These are phyloP conservation scores for Baeospora myosura DNA, from an alignment of 1,284 basidiomycete species.

Conservation along the genomic window DNA sequence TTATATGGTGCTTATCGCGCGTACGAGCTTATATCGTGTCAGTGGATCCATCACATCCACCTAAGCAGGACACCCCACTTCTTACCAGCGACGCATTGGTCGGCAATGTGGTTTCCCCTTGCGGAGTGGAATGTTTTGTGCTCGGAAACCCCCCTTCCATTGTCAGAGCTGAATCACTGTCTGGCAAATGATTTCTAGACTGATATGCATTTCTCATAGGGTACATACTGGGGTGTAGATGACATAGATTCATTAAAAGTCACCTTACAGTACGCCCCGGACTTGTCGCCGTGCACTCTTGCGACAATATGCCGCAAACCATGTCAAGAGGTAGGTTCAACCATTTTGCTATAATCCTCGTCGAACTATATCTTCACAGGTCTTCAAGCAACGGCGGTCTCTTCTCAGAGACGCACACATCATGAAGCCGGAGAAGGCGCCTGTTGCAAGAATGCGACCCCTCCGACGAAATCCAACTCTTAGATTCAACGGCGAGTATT, in stretches of 20 bases:
- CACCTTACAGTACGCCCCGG: constrained; percentile 27
- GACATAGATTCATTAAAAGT: constrained; percentile 22
- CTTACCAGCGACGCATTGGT: constrained; percentile 18
- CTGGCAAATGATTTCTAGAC: too few species aligned
- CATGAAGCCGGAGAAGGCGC: background rate
- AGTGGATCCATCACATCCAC: constrained; percentile 28
- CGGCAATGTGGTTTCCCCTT: constrained; percentile 21
- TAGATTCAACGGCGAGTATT: constrained; percentile 2
- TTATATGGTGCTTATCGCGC: constrained; percentile 1
- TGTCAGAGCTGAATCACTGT: background rate
- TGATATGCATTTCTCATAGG: background rate
- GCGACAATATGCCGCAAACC: constrained; percentile 34
- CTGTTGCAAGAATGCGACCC: background rate
- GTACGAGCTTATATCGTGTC: too few species aligned
- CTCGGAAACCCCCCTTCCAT: constrained; percentile 10
- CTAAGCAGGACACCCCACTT: constrained; percentile 18
- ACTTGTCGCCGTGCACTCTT: constrained; percentile 35
- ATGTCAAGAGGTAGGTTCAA: constrained; percentile 33
- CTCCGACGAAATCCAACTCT: background rate
- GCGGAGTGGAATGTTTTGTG: constrained; percentile 34
- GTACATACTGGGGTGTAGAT: constrained; percentile 8
- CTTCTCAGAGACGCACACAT: constrained; percentile 12
- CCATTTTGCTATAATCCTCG: background rate
- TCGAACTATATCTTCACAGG: constrained; percentile 9
- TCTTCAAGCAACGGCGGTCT: constrained; percentile 17